These are phyloP conservation scores for Aureobasidium sp. DNA, from an alignment of 2,329 filamentous ascomycete genomes.

Conservation along the genomic window DNA sequence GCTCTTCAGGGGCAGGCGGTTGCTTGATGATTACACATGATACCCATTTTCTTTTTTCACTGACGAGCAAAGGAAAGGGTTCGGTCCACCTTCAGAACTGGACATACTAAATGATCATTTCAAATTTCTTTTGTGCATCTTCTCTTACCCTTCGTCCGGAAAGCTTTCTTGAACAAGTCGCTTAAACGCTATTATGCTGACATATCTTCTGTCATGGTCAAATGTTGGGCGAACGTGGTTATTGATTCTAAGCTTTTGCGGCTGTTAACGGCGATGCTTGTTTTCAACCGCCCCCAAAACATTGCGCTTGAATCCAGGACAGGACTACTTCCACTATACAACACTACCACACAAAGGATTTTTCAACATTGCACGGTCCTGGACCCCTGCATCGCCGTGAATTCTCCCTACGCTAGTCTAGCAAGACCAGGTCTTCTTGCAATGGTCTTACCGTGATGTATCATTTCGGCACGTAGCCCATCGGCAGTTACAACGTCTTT, in stretches of 20 bases:
- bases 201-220: neutral
- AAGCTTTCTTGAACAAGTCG: neutral
- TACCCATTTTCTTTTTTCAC: constrained; percentile 8
- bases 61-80: neutral
- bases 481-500: constrained; percentile 10
- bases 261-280: constrained; percentile 7
- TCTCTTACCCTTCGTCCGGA: neutral
- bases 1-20: neutral
- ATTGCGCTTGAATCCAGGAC: neutral
- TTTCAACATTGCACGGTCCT: too few species aligned
- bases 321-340: neutral
- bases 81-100: neutral
- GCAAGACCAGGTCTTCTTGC: neutral
- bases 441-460: neutral
- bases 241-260: constrained; percentile 1
- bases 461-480: neutral
- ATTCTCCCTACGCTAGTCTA: neutral
- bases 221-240: constrained; percentile 1
- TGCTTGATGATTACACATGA: constrained; percentile 7
- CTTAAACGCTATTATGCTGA: neutral
- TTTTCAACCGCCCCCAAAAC: neutral
- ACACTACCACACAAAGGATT: neutral
- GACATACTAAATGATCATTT: neutral
- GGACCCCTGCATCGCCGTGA: too few species aligned
- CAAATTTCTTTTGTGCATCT: neutral